Evolutionary conservation across 2,329 filamentous ascomycete species (phyloP).

Genomic region (Paecilomyces dactylethromorphus): DNA sequence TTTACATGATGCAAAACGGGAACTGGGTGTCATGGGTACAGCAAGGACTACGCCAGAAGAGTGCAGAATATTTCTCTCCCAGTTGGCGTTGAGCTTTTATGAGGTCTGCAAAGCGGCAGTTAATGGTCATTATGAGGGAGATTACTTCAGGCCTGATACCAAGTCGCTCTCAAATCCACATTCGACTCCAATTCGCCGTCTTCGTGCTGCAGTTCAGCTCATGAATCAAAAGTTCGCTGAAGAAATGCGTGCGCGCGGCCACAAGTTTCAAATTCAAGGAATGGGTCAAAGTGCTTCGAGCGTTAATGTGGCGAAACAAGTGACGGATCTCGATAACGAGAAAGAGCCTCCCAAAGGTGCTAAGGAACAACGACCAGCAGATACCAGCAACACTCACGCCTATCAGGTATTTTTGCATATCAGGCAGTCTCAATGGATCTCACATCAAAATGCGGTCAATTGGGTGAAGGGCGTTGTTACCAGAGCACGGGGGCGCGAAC

Average conservation of each 20-base stretch:
- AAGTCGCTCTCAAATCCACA: conserved; percentile 14
- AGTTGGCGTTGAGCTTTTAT: no score
- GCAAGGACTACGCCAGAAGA: no score
- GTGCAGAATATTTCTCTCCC: no score
- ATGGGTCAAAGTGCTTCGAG: neutral
- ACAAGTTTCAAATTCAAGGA: conserved; percentile 14
- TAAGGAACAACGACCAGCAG: no score
- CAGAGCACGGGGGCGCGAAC: conserved; percentile 8
- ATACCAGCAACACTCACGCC: no score
- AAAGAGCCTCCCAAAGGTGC: no score
- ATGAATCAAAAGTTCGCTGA: conserved; percentile 15
- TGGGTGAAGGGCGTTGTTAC: conserved; percentile 1
- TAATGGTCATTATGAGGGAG: neutral
- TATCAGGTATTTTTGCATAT: neutral
- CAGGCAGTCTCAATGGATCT: neutral
- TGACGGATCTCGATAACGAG: no score
- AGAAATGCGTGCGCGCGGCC: conserved; percentile 13
- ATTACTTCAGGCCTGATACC: conserved; percentile 13
- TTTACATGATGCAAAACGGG: no score
- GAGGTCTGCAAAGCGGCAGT: no score
- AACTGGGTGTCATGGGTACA: no score
- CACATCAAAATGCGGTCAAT: neutral
- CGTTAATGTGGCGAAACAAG: no score
- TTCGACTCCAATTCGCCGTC: conserved; percentile 9
- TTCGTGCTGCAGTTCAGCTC: conserved; percentile 14